Evolutionary conservation across 371 early-diverging fungal genomes (phyloP), one percentile per base, ranked within the genome.

Genomic region (Mortierella sp.): DNA sequence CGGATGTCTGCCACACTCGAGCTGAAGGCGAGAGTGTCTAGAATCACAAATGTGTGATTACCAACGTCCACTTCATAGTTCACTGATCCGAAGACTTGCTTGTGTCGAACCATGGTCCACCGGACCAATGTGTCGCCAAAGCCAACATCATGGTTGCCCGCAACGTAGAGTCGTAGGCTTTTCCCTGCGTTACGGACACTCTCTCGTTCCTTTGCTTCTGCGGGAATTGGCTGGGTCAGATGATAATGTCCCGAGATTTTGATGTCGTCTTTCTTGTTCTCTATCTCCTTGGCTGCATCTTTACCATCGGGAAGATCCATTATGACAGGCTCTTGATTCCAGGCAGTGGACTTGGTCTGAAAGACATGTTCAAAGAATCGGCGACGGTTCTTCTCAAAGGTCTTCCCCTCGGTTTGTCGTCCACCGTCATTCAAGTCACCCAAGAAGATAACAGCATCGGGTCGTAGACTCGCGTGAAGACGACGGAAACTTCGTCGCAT

Each of bases 341-440:
- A 77, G 0, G 65, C 77, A 25, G 50, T 68, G 1, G 47, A 47
- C 30, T 47, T 57, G 2, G 72, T 61, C 15, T 62, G 45, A 62
- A 77, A 77, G 43, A 77, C 37, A 7, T 45, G 18, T 7, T 77
- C 77, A 18, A 68, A 57, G 66, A 77, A 77, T 15, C 77, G 64
- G 11, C 26, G 4, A 16, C 37, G 29, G 57, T 77, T 72, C 59
- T 65, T 67, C 7, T 62, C 66, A 37, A 90, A 91, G 73, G 62
- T 71, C 4, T 59, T 68, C 61, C 91, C 87, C 15, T 80, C 61
- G 91, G 94, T 93, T 64, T 93, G 92, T 50, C 97, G 84, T 4
- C 96, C 97, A 19, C 96, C 96, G 73, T 97, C 98, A 80, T 90
- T 86, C 64, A 95, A 61, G 74, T 98, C 98, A n/a, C 98, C 98